Percentiles rank a stretch among this genome's conserved stretches.
phyloP scores from a whole-genome alignment of 2,329 filamentous ascomycete species.

The Atkinsonella hypoxylon region DNA sequence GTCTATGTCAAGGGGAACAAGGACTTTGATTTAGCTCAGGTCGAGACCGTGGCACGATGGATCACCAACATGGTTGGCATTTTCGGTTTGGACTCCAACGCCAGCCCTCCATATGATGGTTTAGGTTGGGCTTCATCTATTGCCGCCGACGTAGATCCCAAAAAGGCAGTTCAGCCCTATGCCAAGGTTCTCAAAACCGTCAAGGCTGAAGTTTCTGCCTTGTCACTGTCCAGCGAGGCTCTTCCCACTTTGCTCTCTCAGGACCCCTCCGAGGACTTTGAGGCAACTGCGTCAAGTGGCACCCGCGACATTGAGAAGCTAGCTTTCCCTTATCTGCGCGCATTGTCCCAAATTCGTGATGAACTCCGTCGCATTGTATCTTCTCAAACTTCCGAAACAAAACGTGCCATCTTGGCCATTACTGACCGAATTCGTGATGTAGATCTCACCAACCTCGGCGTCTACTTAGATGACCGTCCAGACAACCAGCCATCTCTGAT shows the following conservation, averaged over 20 bases:
- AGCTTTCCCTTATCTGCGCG: conserved; percentile 42
- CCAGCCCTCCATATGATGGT: conserved; percentile 40
- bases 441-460: conserved; percentile 68
- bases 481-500: conserved; percentile 59
- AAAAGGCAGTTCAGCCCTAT: conserved; percentile 35
- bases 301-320: conserved; percentile 40
- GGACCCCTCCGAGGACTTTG: conserved; percentile 34
- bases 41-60: conserved; percentile 57
- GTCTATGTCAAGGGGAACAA: conserved; percentile 37
- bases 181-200: conserved; percentile 32
- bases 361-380: conserved; percentile 46
- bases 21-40: conserved; percentile 30
- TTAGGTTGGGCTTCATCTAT: conserved; percentile 41
- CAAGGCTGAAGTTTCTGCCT: conserved; percentile 30
- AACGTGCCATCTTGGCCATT: conserved; percentile 62
- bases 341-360: conserved; percentile 45
- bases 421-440: conserved; percentile 73
- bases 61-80: conserved; percentile 75
- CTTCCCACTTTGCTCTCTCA: conserved; percentile 31
- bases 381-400: conserved; percentile 33
- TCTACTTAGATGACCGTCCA: conserved; percentile 79
- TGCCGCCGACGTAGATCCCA: conserved; percentile 29
- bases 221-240: conserved; percentile 36
- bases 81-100: conserved; percentile 63
- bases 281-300: conserved; percentile 30